Evolutionary conservation across 2,329 filamentous ascomycete species (phyloP), one percentile per base, ranked within the genome.

Genomic region (Exutisphaerella laricina): DNA sequence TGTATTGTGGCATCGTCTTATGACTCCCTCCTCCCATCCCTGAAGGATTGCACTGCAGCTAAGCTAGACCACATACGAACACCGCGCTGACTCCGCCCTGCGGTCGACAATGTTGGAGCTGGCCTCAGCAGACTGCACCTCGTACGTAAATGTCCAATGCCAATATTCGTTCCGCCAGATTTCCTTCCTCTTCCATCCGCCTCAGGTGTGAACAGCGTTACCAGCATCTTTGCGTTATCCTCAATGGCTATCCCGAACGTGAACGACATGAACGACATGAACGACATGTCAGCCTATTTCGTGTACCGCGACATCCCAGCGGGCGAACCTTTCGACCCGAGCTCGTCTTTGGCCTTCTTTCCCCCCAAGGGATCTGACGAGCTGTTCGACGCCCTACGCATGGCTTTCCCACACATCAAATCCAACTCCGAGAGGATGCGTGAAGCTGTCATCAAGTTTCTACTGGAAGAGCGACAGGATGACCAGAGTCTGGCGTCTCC

Each of bases 381-480:
- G 41, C 57, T 66, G 4, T 64, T 64, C 54, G 61, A 64, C 36
- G 64, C 64, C 29, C 52, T 66, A 16, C 53, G 60, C 30, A 37
- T 45, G 20, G 60, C 61, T 17, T 66, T 55, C 41, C 62, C 64
- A 4, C 54, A 61, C 38, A 50, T 62, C 23, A 58, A 57, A 37
- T 61, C 56, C 33, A 63, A 66, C 39, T 58, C 60, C n/a, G 63
- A 66, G 45, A 62, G 64, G 34, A 62, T 66, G 60, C 59, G 64
- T 5, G 60, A 65, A 30, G 64, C 64, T 28, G 59, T 63, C 34
- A 65, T 66, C 39, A 56, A 64, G 29, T 66, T 63, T 52, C 51
- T 65, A 21, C 44, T 65, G 39, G 50, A 61, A n/a, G 63, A 66
- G 49, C 58, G 57, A 37, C 46, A 58, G 23, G 51, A 51, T 16